Base-by-base conservation (phyloP, 208 protist genomes). In the Trypanosoma congolense region DNA sequence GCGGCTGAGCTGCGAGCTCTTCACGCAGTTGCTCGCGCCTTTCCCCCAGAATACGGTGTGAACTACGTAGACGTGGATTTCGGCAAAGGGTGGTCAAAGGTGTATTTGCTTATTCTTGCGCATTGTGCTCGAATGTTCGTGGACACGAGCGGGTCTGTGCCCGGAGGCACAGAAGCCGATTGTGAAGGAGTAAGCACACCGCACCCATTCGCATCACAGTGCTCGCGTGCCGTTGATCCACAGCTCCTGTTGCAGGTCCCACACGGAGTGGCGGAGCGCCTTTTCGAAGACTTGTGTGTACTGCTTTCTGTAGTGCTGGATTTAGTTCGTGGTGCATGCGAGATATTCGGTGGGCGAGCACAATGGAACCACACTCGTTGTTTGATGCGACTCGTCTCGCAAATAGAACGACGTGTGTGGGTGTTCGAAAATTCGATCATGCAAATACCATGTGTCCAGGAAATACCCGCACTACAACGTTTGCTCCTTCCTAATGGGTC, bases 21-120 rank as follows among this genome's bases (percentile, higher is more conserved):
- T 25, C 80, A 80, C 38, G 78, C 71, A 12, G 57, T 92, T 14
- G 81, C 83, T 0, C 80, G 81, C 5, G 70, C 76, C 8, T 70
- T 94, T 50, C 83, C 83, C 2, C 45, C 60, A 1, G 22, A 25
- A 0, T 77, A 83, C 5, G 56, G 55, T 12, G 75, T 94, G 43
- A 66, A 61, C 25, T 82, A 82, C 56, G 53, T 88, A 33, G 74
- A 88, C 55, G 38, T 87, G 26, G 80, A 92, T 65, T 90, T 87
- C 56, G 46, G 35, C 24, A 61, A 65, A 43, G 38, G 63, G 6
- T 60, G 53, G 29, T 77, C 62, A 46, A 94, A 94, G 70, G 62
- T 91, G 22, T 84, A 75, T 42, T 40, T 91, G 4, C 78, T 91
- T 30, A 48, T 89, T 30, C 70, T 91, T 12, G 77, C 80, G 33